Base-by-base conservation (phyloP, 768 basidiomycete species). In the Boletus insuetus region DNA sequence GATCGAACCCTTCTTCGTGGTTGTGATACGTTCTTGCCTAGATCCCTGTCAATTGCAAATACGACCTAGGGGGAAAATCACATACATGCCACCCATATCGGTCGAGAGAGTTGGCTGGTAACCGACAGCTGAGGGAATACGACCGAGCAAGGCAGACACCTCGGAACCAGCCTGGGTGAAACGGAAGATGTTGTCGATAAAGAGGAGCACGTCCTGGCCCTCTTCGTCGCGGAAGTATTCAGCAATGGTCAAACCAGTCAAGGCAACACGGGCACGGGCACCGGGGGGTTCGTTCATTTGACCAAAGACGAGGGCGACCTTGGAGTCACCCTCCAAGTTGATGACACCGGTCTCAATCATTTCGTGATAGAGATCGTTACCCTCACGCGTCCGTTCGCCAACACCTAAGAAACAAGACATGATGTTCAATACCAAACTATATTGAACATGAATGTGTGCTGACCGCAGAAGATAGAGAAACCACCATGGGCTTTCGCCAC, bases 141-240 rank as follows among this genome's bases (percentile, higher is more conserved):
- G 97, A 83, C 97, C 97, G 64, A 98, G 91, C 67, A 99, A 77
- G 61, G 97, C 97, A 79, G 97, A 99, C 82, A 98, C 97, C 75
- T 98, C 97, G 61, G 97, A 99, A 87, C 97, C 97, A 70, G 97
- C 97, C 77, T 98, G 97, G 66, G 97, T 99, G 91, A 99, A 99
- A 73, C 97, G 95, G 97, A 99, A 99, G 79, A 99, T 99, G 86
- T 99, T 99, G 90, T 99, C 97, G 73, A 99, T 99, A 85, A 99
- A 99, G 72, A 99, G 87, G 73, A 99, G 84, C 82, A 99, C 97
- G 75, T 99, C 97, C 77, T 99, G 97, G 61, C 97, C 97, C 80
- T 99, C 96, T 80, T 98, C 96, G 69, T 99, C 97, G 87, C 97
- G 95, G 97, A 99, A 99, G 81, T 98, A 99, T 79, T 99, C 97